phyloP scores from a whole-genome alignment of 2,329 filamentous ascomycete genomes.

The Pezicula carpinea region DNA sequence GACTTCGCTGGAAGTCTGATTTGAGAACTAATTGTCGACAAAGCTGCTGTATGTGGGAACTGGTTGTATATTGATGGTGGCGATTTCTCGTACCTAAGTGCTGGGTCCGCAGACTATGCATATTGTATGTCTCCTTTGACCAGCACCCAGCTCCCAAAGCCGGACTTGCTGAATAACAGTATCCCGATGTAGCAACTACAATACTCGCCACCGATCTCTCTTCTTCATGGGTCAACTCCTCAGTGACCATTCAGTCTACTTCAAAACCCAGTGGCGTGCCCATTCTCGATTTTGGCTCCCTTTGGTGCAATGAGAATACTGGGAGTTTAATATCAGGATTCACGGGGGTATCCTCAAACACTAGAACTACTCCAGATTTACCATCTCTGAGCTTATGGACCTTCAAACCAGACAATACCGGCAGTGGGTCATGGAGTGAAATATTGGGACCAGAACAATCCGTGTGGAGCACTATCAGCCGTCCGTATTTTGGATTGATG shows the following conservation, averaged over 20 bases:
- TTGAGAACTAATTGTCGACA: not conserved
- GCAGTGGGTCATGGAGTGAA: not conserved
- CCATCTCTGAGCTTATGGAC: no score
- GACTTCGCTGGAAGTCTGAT: no score
- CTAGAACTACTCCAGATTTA: no score
- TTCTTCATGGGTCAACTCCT: conserved; percentile 12
- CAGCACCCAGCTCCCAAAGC: no score
- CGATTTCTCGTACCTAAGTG: conserved; percentile 6
- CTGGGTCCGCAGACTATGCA: not conserved
- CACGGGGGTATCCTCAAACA: no score
- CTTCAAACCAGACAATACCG: no score
- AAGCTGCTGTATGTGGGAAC: conserved; percentile 11
- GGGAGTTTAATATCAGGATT: no score
- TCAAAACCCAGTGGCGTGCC: conserved; percentile 4
- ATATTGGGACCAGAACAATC: not conserved
- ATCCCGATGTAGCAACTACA: conserved; percentile 4
- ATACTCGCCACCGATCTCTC: conserved; percentile 13
- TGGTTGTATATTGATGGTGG: conserved; percentile 16
- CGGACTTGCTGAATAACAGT: no score
- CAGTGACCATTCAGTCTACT: conserved; percentile 8
- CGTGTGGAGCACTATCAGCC: not conserved
- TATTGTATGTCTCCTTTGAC: no score
- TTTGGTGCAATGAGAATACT: not conserved
- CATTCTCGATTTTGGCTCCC: conserved; percentile 1
- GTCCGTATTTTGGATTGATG: not conserved